These are phyloP conservation scores for Trematosphaeria pertusa DNA, from an alignment of 2,329 filamentous ascomycete species.

Conservation along the genomic window DNA sequence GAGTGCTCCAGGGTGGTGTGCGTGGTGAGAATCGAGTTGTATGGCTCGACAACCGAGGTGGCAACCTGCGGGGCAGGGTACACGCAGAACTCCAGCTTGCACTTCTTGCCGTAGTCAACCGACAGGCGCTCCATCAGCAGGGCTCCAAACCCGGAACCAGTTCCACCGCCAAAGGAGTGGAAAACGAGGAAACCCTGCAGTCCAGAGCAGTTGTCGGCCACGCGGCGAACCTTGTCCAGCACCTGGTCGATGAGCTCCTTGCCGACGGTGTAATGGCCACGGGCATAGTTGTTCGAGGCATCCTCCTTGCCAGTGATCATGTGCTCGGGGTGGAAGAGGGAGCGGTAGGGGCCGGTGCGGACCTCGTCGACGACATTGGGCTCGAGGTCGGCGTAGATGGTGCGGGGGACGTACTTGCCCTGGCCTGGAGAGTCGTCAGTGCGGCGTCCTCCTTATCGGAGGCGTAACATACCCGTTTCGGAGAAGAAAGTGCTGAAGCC, in stretches of 20 bases:
- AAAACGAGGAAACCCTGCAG: conserved; percentile 99
- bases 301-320: conserved; percentile 99
- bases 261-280: conserved; percentile 99
- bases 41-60: conserved; percentile 97
- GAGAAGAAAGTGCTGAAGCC: conserved; percentile 99
- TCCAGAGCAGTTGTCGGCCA: conserved; percentile 94
- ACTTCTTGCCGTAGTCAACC: conserved; percentile 99
- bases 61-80: conserved; percentile 98
- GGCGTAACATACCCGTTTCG: conserved; percentile 80
- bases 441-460: conserved; percentile 19
- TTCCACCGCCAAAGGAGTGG: conserved; percentile 99
- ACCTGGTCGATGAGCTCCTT: conserved; percentile 99
- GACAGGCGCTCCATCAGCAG: conserved; percentile 98
- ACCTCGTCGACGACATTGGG: conserved; percentile 99
- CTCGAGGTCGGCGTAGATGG: conserved; percentile 99
- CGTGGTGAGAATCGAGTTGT: conserved; percentile 99
- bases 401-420: conserved; percentile 98
- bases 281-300: conserved; percentile 99
- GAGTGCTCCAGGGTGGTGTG: conserved; percentile 99
- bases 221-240: conserved; percentile 94
- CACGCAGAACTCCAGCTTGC: conserved; percentile 99
- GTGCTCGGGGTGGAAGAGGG: conserved; percentile 97
- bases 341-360: conserved; percentile 94
- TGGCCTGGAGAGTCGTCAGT: conserved; percentile 68
- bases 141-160: conserved; percentile 97